Evolutionary conservation across 306 rosid genomes (phyloP).

Genomic region (Acacia acuminata): DNA sequence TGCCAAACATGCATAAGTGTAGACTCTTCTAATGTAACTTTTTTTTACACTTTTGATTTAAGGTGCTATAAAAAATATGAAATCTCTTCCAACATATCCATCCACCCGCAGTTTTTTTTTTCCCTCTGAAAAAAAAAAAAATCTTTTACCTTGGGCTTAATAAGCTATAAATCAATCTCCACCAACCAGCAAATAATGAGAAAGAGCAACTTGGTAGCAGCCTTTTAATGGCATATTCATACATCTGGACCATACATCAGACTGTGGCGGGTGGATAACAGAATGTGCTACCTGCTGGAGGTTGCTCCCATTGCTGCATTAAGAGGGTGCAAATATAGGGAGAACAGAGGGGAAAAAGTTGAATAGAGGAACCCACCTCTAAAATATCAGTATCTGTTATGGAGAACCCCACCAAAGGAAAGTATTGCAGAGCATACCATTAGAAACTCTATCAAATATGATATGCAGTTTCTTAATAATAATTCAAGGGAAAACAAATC

Average conservation of each 20-base stretch:
- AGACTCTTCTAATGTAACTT: not conserved
- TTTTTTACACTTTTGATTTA: not conserved
- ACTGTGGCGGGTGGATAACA: conserved; percentile 35
- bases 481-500: conserved; percentile 18
- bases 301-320: conserved; percentile 20
- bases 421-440: conserved; percentile 24
- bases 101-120: not conserved
- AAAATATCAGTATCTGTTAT: not conserved
- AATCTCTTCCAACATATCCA: not conserved
- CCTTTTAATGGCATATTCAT: conserved; percentile 35
- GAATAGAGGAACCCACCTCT: conserved; percentile 34
- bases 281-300: conserved; percentile 27
- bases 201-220: not conserved
- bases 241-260: conserved; percentile 33
- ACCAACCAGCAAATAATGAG: conserved; percentile 24
- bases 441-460: conserved; percentile 23
- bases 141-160: not conserved
- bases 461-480: conserved; percentile 27
- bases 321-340: conserved; percentile 29
- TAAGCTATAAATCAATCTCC: conserved; percentile 22
- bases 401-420: conserved; percentile 26
- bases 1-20: not conserved
- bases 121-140: not conserved
- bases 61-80: not conserved
- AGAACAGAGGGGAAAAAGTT: conserved; percentile 27